Base-by-base conservation (phyloP, 179 eudicot species). In the Camellia oleifera region DNA sequence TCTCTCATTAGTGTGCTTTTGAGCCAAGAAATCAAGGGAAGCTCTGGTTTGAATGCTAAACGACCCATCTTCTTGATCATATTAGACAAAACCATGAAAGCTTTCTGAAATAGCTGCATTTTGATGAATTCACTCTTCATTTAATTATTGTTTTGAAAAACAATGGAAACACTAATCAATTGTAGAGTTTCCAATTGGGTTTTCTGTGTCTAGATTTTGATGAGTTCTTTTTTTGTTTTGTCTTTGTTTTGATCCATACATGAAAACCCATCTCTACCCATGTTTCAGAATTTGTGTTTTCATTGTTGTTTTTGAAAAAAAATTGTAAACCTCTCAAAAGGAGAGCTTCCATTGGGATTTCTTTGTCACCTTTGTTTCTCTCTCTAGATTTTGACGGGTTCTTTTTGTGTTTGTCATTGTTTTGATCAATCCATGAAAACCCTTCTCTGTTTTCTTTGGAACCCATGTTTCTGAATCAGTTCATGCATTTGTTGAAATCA, bases 401-500 rank as follows among this genome's bases (percentile, higher is more conserved):
- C 23, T 52, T 63, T 40, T 12, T 48, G 46, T 53, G 40, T 32
- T 78, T 44, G 57, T 64, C 77, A 8, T 57, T 52, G 18, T 40
- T 74, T 78, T 40, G 72, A 50, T 76, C 78, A 32, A 78, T 79
- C 52, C 78, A 84, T 77, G 89, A 84, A 82, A 87, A 72, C 84
- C 76, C 72, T 62, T 71, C 15, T 77, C 67, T 48, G 54, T 63
- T 66, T 45, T 66, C 64, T 79, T 78, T 14, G 44, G 79, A 77
- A 82, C 83, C 81, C 91, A 92, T 94, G 93, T 88, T 90, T 91
- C 83, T 79, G 82, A 92, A 92, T 83, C 97, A 82, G 84, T 88
- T 90, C 88, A 88, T 90, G 94, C 89, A 86, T 72, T 93, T 92
- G 83, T 69, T 89, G 81, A 89, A 92, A 84, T 90, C 92, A 80